Base-by-base conservation (phyloP, 768 basidiomycete species). In the Collybiopsis luxurians region DNA sequence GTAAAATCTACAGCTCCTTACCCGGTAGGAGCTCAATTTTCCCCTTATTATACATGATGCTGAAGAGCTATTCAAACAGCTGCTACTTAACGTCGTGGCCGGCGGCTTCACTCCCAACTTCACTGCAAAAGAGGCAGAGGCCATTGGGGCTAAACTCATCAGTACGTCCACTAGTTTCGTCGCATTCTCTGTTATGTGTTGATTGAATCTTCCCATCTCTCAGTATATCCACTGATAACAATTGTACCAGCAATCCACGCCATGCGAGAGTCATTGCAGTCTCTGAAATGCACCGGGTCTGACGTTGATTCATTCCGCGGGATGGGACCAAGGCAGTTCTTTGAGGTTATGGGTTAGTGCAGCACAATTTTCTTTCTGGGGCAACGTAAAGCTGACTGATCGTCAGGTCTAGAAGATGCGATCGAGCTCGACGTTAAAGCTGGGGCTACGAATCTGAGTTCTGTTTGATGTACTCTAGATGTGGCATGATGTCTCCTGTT, bases 321-420 rank as follows among this genome's bases (percentile, higher is more conserved):
- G 24, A 80, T 82, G 79, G 76, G 78, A 57, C 80, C 80, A 24
- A 79, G 75, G 58, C 67, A 73, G 43, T 80, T 80, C 68, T 80
- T 81, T 64, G 71, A 79, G 57, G 73, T 80, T 38, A 77, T 80
- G 76, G 79, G 78, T 71, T 58, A 56, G 65, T 57, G 53, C 15
- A 48, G 31, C 31, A 13, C 31, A 13, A 34, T 34, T 34, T 34
- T 34, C 31, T 6, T 5, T 13, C 5, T 34, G 13, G 31, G 13
- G 31, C 13, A 34, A 34, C 31, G 5, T 13, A 34, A 34, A n/a
- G n/a, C 31, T 34, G 6, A 34, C 31, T 5, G 31, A 34, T 13
- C 13, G 13, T 13, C 13, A 34, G 31, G 31, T 34, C 13, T 34
- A 13, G 31, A 34, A 34, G 31, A 34, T 34, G 31, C 31, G 31